Base-by-base conservation (phyloP, 768 basidiomycete genomes). In the Sistotremastrum suecicum region DNA sequence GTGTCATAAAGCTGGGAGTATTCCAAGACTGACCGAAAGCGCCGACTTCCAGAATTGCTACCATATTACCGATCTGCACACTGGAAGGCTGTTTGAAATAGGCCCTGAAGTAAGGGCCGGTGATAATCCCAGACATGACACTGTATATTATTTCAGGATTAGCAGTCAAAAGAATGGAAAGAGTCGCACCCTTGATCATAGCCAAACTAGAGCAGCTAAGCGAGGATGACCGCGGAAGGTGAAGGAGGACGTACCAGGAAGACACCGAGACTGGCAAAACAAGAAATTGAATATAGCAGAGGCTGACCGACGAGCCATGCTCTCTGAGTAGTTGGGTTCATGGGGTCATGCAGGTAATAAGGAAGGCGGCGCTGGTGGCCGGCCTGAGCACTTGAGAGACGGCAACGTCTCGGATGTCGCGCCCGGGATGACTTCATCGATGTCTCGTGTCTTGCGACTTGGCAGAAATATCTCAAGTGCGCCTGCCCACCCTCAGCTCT, bases 91-190 rank as follows among this genome's bases (percentile, higher is more conserved):
- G 72, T 49, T 84, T 66, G 68, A 97, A 92, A 64, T 75, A 92
- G 45, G 78, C 74, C 52, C 69, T 75, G 63, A 89, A 88, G 60
- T 87, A 73, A 20, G 82, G 82, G 0, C 83, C 83, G 30, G 82
- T 95, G 61, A 97, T 92, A 52, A 95, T 79, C 31, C 90, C 90
- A 51, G 80, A 83, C 81, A 88, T 88, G 59, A 88, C 85, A 49
- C 86, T 87, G 56, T 20, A 20, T 4, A 43, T 34, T 20, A 29
- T 33, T 5, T 35, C 7, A 12, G 31, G 36, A 53, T 50, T 59
- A 42, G 41, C 48, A 50, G 31, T 31, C 10, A 41, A 12, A 45
- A 30, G 8, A 40, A 12, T 31, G 42, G 35, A 42, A 8, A 37
- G 37, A 38, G 7, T 53, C 62, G 43, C 56, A 85, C 85, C 85